phyloP scores from a whole-genome alignment of 352 stramenopile genomes.

The Globisporangium parvum region DNA sequence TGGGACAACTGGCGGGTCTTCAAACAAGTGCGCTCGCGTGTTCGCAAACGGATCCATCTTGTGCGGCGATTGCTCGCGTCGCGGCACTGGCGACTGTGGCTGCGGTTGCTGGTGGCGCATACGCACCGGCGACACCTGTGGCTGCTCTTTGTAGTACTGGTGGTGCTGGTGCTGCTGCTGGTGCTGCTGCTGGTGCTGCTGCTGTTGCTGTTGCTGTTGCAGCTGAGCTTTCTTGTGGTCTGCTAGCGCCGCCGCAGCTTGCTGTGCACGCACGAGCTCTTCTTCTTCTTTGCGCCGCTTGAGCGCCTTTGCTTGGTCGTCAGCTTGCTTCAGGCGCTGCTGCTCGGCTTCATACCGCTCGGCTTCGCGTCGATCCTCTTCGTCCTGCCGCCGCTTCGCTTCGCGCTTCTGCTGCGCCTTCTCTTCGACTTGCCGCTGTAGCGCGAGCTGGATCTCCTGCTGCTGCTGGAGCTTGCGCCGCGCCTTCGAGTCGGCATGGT shows the following conservation, averaged over 20 bases:
- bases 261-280: conserved; percentile 31
- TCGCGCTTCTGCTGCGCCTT: conserved; percentile 58
- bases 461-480: conserved; percentile 20
- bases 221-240: conserved; percentile 29
- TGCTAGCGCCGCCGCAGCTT: conserved; percentile 24
- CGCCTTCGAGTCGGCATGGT: conserved; percentile 6
- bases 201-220: conserved; percentile 23
- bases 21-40: conserved; percentile 43
- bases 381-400: conserved; percentile 42
- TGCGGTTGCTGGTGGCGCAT: conserved; percentile 8
- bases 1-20: conserved; percentile 23
- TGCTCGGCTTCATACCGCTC: conserved; percentile 48
- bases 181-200: conserved; percentile 16
- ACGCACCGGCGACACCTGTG: neutral
- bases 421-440: conserved; percentile 57
- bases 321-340: conserved; percentile 30
- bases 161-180: conserved; percentile 22
- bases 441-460: conserved; percentile 43
- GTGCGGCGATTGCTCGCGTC: conserved; percentile 2
- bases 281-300: conserved; percentile 44
- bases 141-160: conserved; percentile 10
- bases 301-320: conserved; percentile 37
- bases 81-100: neutral
- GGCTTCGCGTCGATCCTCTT: conserved; percentile 49
- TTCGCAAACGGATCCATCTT: conserved; percentile 46